phyloP scores from a whole-genome alignment of 176 grass and related monocot genomes.

The Tillandsia fasciculata region DNA sequence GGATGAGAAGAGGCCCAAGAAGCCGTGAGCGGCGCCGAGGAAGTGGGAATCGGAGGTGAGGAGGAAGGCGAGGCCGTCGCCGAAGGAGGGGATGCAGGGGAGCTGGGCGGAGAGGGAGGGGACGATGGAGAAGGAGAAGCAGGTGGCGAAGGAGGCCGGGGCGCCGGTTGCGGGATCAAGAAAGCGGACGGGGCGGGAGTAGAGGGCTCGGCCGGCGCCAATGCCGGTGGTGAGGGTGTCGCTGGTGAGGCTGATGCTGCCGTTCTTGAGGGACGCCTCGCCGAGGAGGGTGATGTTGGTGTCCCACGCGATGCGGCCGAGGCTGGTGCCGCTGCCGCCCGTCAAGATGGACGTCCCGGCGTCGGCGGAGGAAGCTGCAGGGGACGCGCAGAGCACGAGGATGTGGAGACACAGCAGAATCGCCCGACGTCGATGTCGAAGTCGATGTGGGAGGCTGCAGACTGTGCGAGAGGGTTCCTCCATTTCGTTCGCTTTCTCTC shows the following conservation, averaged over 20 bases:
- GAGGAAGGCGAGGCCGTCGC: background rate
- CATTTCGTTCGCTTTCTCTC: too few species aligned
- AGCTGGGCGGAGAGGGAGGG: slow-evolving; percentile 29
- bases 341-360: slow-evolving; percentile 16
- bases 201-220: slow-evolving; percentile 43
- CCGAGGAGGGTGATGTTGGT: slow-evolving; percentile 70
- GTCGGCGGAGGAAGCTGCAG: too few species aligned
- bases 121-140: slow-evolving; percentile 49
- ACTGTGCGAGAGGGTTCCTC: too few species aligned
- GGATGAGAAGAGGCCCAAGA: background rate
- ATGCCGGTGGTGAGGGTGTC: slow-evolving; percentile 16
- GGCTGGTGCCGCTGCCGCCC: slow-evolving; percentile 12
- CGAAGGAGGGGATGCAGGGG: slow-evolving; percentile 29
- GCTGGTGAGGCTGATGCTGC: slow-evolving; percentile 18
- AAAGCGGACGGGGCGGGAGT: slow-evolving; percentile 51
- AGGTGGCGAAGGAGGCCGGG: slow-evolving; percentile 43
- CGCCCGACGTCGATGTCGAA: too few species aligned
- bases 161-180: slow-evolving; percentile 16
- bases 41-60: background rate
- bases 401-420: too few species aligned
- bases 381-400: too few species aligned
- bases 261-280: slow-evolving; percentile 41
- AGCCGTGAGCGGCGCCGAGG: background rate
- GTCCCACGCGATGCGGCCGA: slow-evolving; percentile 41
- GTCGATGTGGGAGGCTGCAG: too few species aligned